phyloP scores from a whole-genome alignment of 768 basidiomycete genomes.

The Punctularia strigosozonata region DNA sequence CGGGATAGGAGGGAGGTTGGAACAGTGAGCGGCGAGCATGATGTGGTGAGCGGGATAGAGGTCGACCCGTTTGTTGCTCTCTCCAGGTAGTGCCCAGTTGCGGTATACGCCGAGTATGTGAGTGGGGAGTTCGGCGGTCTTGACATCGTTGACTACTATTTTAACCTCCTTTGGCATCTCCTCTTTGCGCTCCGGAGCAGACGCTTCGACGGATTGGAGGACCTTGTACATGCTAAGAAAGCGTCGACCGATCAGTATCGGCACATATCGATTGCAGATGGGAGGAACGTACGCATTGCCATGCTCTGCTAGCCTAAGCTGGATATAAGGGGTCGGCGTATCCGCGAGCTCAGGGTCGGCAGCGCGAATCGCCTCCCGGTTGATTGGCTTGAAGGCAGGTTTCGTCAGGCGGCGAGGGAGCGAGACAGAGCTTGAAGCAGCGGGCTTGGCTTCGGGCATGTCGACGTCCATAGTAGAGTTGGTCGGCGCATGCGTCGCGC shows the following conservation, averaged over 20 bases:
- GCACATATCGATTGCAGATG: no score
- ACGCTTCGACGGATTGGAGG: conserved; percentile 1
- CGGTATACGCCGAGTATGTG: conserved; percentile 31
- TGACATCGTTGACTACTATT: conserved; percentile 16
- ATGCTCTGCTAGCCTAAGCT: no score
- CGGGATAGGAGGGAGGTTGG: conserved; percentile 40
- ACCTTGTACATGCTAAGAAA: background rate
- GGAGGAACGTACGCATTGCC: no score
- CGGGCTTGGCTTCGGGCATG: background rate
- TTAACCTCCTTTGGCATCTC: conserved; percentile 19
- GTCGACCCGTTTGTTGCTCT: conserved; percentile 8
- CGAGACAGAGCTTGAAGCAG: background rate
- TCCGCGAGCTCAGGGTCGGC: background rate
- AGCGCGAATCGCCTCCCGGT: background rate
- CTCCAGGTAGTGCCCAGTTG: no score
- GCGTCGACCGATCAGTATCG: no score
- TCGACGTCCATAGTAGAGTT: background rate
- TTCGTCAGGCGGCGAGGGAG: background rate
- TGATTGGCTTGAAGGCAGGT: background rate
- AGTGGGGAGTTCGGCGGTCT: conserved; percentile 28
- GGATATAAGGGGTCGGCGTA: background rate
- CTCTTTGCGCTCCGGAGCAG: no score
- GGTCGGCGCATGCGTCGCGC: background rate
- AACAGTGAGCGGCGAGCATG: conserved; percentile 58
- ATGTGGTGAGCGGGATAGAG: conserved; percentile 62